Evolutionary conservation across 495 filamentous ascomycete genomes (phyloP).

Genomic region (Penicillium simplicissimum): DNA sequence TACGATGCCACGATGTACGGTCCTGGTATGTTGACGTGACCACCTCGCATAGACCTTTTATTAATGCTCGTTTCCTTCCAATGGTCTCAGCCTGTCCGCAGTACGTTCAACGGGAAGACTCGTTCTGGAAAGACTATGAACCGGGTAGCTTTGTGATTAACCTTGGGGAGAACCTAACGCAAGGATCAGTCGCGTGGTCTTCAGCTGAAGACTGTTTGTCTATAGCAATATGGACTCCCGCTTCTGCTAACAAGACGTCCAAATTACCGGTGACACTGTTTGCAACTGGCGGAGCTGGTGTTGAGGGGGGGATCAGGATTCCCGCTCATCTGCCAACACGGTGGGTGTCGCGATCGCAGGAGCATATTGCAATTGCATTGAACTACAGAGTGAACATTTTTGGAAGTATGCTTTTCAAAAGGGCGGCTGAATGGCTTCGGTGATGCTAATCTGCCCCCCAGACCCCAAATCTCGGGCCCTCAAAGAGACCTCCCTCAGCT

Average conservation of each 20-base stretch:
- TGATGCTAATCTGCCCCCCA: background rate
- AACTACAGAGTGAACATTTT: conserved; percentile 40
- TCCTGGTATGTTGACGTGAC: background rate
- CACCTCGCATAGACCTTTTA: background rate
- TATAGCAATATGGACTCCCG: conserved; percentile 24
- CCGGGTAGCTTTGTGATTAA: conserved; percentile 15
- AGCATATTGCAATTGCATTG: conserved; percentile 55
- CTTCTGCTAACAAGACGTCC: conserved; percentile 3
- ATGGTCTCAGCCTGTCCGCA: conserved; percentile 12
- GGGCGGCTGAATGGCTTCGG: background rate
- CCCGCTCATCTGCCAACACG: conserved; percentile 46
- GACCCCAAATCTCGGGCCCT: conserved; percentile 25
- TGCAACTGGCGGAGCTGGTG: conserved; percentile 17
- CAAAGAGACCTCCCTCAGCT: conserved; percentile 45
- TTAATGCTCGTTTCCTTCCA: background rate
- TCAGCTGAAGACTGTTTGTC: conserved; percentile 24
- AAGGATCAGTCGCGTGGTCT: conserved; percentile 20
- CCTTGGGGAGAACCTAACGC: conserved; percentile 11
- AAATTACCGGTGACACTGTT: conserved; percentile 23
- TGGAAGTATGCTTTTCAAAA: conserved; percentile 10
- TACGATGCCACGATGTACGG: conserved; percentile 2
- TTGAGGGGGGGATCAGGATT: conserved; percentile 41
- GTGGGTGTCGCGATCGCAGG: conserved; percentile 47
- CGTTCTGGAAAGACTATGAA: conserved; percentile 21
- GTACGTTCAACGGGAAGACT: conserved; percentile 6